Evolutionary conservation across 2,329 filamentous ascomycete genomes (phyloP).

Genomic region (Eutypa lata): DNA sequence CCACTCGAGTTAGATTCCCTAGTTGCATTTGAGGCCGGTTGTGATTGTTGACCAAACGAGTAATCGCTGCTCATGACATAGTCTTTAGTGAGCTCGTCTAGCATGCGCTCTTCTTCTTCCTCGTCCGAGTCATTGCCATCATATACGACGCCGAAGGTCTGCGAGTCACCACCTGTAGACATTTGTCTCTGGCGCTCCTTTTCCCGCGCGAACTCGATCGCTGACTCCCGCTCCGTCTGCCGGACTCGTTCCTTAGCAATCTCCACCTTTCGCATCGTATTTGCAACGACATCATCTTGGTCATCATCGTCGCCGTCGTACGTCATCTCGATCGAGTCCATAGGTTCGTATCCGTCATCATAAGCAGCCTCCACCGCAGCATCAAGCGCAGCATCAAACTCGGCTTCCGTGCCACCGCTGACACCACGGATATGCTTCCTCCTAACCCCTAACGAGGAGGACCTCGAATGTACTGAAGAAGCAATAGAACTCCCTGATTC

Average conservation of each 20-base stretch:
- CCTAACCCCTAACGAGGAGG: conserved; percentile 66
- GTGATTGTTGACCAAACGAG: conserved; percentile 66
- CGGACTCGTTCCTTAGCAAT: conserved; percentile 72
- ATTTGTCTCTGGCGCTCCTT: conserved; percentile 50
- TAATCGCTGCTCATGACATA: conserved; percentile 84
- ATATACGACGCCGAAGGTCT: conserved; percentile 54
- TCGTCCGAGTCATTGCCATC: conserved; percentile 64
- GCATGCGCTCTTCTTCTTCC: conserved; percentile 70
- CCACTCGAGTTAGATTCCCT: conserved; percentile 81
- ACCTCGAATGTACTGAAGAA: conserved; percentile 77
- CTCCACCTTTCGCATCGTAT: conserved; percentile 65
- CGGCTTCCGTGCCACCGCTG: conserved; percentile 76
- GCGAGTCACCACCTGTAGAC: conserved; percentile 38
- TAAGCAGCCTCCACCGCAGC: conserved; percentile 96
- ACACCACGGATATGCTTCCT: conserved; percentile 66
- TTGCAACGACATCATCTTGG: conserved; percentile 45
- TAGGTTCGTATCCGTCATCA: conserved; percentile 82
- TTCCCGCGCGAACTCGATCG: conserved; percentile 58
- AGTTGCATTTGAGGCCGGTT: conserved; percentile 57
- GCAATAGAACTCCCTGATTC: conserved; percentile 79
- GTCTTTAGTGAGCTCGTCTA: conserved; percentile 85
- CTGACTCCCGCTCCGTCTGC: conserved; percentile 68
- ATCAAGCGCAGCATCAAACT: conserved; percentile 91
- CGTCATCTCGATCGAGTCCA: conserved; percentile 44
- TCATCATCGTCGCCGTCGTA: conserved; percentile 33